phyloP scores from a whole-genome alignment of 371 early-diverging fungal genomes.

The Gilbertella persicaria region DNA sequence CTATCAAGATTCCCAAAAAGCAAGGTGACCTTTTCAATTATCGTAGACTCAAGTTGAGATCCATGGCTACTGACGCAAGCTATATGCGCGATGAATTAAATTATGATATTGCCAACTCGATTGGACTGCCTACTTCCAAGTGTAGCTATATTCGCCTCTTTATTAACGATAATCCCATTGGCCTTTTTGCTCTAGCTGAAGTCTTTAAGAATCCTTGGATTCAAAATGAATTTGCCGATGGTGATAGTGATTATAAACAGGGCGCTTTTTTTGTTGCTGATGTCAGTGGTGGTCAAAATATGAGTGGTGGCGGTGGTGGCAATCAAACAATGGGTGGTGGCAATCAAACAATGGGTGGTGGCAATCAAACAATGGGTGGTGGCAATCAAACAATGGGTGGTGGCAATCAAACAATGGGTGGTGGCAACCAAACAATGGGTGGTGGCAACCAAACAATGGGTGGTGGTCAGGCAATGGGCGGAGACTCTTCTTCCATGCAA shows the following conservation, averaged over 20 bases:
- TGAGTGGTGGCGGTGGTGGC: constrained; percentile 11
- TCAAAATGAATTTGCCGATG: constrained; percentile 32
- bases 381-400: too few relatives aligned
- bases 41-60: constrained; percentile 32
- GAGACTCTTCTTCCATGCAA: too few relatives aligned
- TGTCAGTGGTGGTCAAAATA: constrained; percentile 19
- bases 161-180: constrained; percentile 34
- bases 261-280: constrained; percentile 22
- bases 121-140: constrained; percentile 44
- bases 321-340: constrained; percentile 6
- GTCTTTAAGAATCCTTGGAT: constrained; percentile 36
- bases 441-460: too few relatives aligned
- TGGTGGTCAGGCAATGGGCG: too few relatives aligned
- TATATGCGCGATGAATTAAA: constrained; percentile 54
- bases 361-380: too few relatives aligned
- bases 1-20: constrained; percentile 29
- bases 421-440: too few relatives aligned
- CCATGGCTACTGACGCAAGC: constrained; percentile 40
- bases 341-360: not conserved
- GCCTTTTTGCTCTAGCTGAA: constrained; percentile 39
- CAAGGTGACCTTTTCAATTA: constrained; percentile 28
- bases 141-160: constrained; percentile 33
- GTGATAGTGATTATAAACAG: constrained; percentile 24
- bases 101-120: constrained; percentile 41
- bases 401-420: too few relatives aligned